Percentiles rank a stretch among this genome's conserved stretches.
Evolutionary conservation across 768 basidiomycete species (phyloP).

Genomic region (Auricularia cornea): DNA sequence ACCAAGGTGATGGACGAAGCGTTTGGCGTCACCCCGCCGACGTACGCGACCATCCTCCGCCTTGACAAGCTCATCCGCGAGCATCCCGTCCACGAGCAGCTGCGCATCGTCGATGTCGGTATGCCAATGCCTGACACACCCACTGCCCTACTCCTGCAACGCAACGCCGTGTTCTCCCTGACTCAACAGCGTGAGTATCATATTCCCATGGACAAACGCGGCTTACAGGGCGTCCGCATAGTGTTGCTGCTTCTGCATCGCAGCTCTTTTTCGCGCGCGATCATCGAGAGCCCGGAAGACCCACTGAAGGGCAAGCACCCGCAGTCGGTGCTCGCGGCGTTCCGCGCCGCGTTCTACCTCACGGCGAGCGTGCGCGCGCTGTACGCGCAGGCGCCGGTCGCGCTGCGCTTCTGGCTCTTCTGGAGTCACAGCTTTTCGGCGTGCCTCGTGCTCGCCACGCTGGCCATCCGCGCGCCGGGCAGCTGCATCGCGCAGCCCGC

Average conservation of each 20-base stretch:
- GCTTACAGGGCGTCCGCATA: slow-evolving; percentile 15
- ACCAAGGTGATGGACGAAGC: slow-evolving; percentile 62
- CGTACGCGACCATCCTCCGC: slow-evolving; percentile 56
- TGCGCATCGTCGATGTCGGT: neutral
- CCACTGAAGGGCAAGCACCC: slow-evolving; percentile 63
- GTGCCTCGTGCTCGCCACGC: slow-evolving; percentile 63
- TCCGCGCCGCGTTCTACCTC: slow-evolving; percentile 56
- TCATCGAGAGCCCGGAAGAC: slow-evolving; percentile 52
- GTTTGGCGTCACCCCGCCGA: slow-evolving; percentile 59
- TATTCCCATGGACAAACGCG: too few species aligned
- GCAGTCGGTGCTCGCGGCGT: slow-evolving; percentile 59
- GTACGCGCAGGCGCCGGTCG: slow-evolving; percentile 45
- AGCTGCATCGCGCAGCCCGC: slow-evolving; percentile 68
- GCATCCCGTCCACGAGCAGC: neutral
- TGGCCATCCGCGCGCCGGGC: slow-evolving; percentile 67
- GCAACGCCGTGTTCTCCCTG: slow-evolving; percentile 54
- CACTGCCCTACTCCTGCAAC: slow-evolving; percentile 41
- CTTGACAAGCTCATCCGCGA: slow-evolving; percentile 28
- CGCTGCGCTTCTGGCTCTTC: slow-evolving; percentile 60
- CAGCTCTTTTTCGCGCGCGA: slow-evolving; percentile 67
- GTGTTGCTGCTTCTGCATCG: slow-evolving; percentile 67
- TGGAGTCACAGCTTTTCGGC: slow-evolving; percentile 72
- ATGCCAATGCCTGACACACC: too few species aligned
- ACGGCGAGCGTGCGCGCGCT: slow-evolving; percentile 40
- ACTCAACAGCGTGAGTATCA: neutral